phyloP scores from a whole-genome alignment of 2,329 filamentous ascomycete species.

The Gyromitra esculenta region DNA sequence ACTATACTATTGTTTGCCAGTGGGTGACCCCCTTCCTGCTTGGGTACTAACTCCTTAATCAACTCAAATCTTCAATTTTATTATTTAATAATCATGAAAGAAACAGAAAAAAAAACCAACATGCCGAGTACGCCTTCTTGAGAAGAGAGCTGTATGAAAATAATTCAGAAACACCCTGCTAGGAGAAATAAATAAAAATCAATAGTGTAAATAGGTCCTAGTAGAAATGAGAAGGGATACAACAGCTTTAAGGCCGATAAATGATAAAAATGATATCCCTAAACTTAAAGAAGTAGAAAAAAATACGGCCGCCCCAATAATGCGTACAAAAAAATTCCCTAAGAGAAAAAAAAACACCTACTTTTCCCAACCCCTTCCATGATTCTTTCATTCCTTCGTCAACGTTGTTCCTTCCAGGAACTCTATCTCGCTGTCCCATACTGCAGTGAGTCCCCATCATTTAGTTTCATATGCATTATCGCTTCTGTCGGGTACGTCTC shows the following conservation, averaged over 20 bases:
- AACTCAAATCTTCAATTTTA: conserved; percentile 7
- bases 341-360: conserved; percentile 15
- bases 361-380: conserved; percentile 4
- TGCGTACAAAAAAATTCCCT: conserved; percentile 24
- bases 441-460: conserved; percentile 29
- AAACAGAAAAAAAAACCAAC: background rate
- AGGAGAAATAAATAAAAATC: conserved; percentile 12
- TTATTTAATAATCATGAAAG: conserved; percentile 11
- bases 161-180: background rate
- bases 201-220: conserved; percentile 20
- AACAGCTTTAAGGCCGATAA: conserved; percentile 36
- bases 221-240: conserved; percentile 32
- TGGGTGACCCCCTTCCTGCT: background rate
- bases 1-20: background rate
- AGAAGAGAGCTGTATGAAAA: background rate
- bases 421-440: conserved; percentile 41
- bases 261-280: conserved; percentile 46
- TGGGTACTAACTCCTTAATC: background rate
- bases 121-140: conserved; percentile 11
- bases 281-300: conserved; percentile 26
- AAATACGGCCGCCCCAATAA: conserved; percentile 22
- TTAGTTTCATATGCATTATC: conserved; percentile 50
- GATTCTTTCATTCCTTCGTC: conserved; percentile 13
- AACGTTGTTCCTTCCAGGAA: background rate
- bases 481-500: conserved; percentile 44